phyloP scores from a whole-genome alignment of 2,329 filamentous ascomycete species.

The Phaeosphaeria sp. region DNA sequence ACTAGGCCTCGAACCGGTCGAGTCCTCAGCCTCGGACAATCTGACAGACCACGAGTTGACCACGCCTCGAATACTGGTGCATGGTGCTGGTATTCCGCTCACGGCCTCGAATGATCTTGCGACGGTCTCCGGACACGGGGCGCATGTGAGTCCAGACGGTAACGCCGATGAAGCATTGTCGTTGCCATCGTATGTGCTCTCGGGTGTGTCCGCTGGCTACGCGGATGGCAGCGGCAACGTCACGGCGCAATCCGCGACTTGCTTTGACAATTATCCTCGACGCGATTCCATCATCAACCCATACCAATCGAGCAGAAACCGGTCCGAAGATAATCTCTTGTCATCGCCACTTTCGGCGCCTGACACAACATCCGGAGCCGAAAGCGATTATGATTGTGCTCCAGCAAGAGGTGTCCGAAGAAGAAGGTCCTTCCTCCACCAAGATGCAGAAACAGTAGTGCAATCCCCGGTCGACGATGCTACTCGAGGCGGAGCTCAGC shows the following conservation, averaged over 20 bases:
- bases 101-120: not conserved
- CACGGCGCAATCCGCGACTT: not conserved
- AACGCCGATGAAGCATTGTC: not conserved
- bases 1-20: not conserved
- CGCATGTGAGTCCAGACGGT: not conserved
- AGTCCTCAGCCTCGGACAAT: not conserved
- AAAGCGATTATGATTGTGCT: not conserved
- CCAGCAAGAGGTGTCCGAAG: not conserved
- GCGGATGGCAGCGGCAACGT: not conserved
- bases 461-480: not conserved
- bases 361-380: not conserved
- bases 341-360: not conserved
- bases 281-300: not conserved
- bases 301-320: not conserved
- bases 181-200: not conserved
- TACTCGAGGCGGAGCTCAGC: not conserved
- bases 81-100: not conserved
- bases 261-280: not conserved
- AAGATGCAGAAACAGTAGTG: not conserved
- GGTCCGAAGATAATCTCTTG: not conserved
- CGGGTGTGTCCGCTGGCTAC: not conserved
- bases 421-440: not conserved
- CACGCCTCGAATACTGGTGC: not conserved
- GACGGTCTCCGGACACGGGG: not conserved
- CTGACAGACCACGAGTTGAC: not conserved